These are phyloP conservation scores for Psilocybe cubensis DNA, from an alignment of 768 basidiomycete genomes.

Conservation along the genomic window DNA sequence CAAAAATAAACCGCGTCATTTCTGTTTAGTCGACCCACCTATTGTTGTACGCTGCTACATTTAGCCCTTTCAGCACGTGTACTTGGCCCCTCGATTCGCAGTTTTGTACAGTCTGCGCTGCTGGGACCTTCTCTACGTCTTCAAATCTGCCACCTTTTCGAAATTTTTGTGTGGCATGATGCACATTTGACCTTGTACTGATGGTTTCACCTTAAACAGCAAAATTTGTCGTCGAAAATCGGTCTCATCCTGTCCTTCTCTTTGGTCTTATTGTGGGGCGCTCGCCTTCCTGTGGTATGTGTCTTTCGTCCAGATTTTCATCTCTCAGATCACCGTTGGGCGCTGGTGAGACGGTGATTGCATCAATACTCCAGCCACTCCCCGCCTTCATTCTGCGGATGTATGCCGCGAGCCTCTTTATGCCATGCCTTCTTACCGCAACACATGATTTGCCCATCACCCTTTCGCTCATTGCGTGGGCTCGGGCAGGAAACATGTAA, in stretches of 20 bases:
- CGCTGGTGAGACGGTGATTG: too few species aligned
- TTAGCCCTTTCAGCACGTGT: too few species aligned
- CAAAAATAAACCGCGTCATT: too few species aligned
- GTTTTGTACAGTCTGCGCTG: not conserved
- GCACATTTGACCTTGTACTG: not conserved
- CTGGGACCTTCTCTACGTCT: not conserved
- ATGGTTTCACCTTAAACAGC: conserved; percentile 42
- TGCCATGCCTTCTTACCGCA: not conserved
- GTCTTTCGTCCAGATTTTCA: too few species aligned
- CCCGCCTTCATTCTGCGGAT: not conserved
- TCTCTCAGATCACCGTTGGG: too few species aligned
- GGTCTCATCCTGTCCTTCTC: conserved; percentile 95
- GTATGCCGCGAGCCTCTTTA: not conserved
- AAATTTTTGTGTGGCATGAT: not conserved
- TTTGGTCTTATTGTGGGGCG: conserved; percentile 93
- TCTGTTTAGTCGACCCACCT: too few species aligned
- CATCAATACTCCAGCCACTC: not conserved
- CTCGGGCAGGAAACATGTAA: not conserved
- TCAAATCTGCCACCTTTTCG: not conserved
- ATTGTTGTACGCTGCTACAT: too few species aligned
- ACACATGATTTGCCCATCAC: not conserved
- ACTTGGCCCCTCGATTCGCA: not conserved
- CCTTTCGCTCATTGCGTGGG: not conserved
- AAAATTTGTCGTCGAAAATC: conserved; percentile 87
- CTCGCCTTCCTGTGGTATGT: conserved; percentile 87